These are phyloP conservation scores for Grosmannia huntii DNA, from an alignment of 2,329 filamentous ascomycete species.

Conservation along the genomic window DNA sequence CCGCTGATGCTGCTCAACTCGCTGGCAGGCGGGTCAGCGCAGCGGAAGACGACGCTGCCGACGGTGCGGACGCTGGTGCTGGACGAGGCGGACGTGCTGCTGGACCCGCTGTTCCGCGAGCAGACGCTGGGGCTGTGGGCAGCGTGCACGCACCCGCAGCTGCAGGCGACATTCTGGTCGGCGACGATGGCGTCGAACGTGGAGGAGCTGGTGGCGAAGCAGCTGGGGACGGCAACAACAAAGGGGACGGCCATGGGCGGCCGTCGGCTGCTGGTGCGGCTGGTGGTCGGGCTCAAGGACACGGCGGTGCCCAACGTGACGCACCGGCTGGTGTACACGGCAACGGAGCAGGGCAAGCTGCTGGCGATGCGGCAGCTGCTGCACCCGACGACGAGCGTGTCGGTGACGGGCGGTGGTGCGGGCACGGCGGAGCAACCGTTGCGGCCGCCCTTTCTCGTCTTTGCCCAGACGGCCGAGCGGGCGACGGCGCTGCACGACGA, in stretches of 20 bases:
- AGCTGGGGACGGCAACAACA: conserved; percentile 33
- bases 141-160: conserved; percentile 54
- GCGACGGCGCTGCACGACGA: conserved; percentile 81
- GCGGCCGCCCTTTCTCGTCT: conserved; percentile 83
- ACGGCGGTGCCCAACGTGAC: conserved; percentile 85
- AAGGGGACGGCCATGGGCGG: background rate
- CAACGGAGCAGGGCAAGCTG: conserved; percentile 86
- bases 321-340: conserved; percentile 82
- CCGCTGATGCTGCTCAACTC: conserved; percentile 68
- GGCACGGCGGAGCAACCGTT: conserved; percentile 39
- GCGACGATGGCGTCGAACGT: conserved; percentile 94
- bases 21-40: conserved; percentile 26
- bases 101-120: conserved; percentile 81
- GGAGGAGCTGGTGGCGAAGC: conserved; percentile 62
- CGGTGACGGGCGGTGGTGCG: conserved; percentile 25
- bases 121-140: conserved; percentile 80
- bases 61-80: conserved; percentile 64
- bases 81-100: conserved; percentile 89
- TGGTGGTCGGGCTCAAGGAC: conserved; percentile 95
- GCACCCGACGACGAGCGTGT: conserved; percentile 47
- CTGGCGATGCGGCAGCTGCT: conserved; percentile 82
- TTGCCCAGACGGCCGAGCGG: conserved; percentile 89
- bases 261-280: conserved; percentile 51
- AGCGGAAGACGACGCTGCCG: conserved; percentile 38
- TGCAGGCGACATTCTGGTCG: conserved; percentile 80